Percentiles rank a stretch among this genome's conserved stretches.
Evolutionary conservation across 768 basidiomycete genomes (phyloP).

Genomic region (Naematelia encephala): DNA sequence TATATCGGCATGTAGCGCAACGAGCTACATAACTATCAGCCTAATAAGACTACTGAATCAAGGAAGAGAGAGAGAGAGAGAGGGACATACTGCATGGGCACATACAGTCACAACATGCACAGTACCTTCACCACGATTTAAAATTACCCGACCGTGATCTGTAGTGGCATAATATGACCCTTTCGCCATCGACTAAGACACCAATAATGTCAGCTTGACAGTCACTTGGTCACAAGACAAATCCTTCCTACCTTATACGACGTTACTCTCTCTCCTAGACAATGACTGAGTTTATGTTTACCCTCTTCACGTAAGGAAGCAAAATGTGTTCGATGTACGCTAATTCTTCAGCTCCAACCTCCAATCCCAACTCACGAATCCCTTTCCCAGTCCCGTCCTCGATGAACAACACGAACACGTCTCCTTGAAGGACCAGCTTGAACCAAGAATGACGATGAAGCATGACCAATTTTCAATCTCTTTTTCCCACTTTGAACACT

Average conservation of each 20-base stretch:
- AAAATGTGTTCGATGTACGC: neutral
- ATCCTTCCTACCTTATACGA: slow-evolving; percentile 13
- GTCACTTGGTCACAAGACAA: no score
- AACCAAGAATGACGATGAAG: neutral
- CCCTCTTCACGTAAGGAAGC: neutral
- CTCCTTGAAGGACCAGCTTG: neutral
- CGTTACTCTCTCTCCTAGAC: slow-evolving; percentile 25
- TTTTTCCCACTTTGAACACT: neutral
- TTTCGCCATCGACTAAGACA: neutral
- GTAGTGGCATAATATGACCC: slow-evolving; percentile 31
- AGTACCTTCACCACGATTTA: slow-evolving; percentile 18
- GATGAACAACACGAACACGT: neutral
- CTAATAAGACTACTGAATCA: neutral
- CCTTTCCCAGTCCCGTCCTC: neutral
- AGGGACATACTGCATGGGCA: slow-evolving; percentile 14
- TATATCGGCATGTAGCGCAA: slow-evolving; percentile 32
- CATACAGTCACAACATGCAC: slow-evolving; percentile 19
- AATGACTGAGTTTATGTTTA: neutral
- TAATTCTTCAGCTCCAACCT: no score
- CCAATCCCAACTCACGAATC: neutral
- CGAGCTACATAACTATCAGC: slow-evolving; percentile 23
- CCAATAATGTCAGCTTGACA: neutral
- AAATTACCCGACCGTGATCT: slow-evolving; percentile 33
- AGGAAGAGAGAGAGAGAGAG: neutral
- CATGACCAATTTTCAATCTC: neutral